Base-by-base conservation (phyloP, 2,329 filamentous ascomycete species). In the Pseudogymnoascus sp. region DNA sequence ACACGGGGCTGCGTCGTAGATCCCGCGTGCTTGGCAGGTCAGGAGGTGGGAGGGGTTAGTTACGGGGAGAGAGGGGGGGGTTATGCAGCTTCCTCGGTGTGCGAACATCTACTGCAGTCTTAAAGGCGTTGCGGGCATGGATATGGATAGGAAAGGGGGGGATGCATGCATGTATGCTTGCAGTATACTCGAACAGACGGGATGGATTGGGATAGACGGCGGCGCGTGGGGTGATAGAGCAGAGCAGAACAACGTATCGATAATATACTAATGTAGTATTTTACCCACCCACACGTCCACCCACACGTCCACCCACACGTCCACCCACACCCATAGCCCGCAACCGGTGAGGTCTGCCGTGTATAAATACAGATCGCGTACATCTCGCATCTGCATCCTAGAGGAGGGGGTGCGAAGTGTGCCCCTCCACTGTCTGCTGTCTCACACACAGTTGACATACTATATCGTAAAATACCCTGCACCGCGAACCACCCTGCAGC, bases 1-100 rank as follows among this genome's bases (percentile, higher is more conserved):
- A 55, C 45, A 55, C 45, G 45, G 45, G 45, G 45, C 45, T 55
- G 45, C 45, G 45, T 11, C 25, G 45, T 55, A 4, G 45, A 55
- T 55, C 45, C 45, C 45, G 23, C 42, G 42, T 3, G 23, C 42
- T 52, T 52, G 42, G 42, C 23, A 52, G 9, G 42, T 52, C 23
- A 30, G 42, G 42, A 52, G 8, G 9, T 0, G 25, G 25, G n/a
- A 30, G 45, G 42, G 23, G 14, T 49, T 28, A 5, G 42, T n/a
- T 49, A n/a, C 23, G 6, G 22, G 11, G 41, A 23, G 9, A 23
- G 22, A 6, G 23, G 19, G 25, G 7, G 23, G 16, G 22, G 39
- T 9, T 25, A 25, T 45, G 12, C 41, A 23, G 12, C 12, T 25
- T 45, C 12, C 42, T 52, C 45, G 45, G 25, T 55, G 25, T 55